These are phyloP conservation scores for Euphorbia celastroides DNA, from an alignment of 441 rosid species.

Conservation along the genomic window DNA sequence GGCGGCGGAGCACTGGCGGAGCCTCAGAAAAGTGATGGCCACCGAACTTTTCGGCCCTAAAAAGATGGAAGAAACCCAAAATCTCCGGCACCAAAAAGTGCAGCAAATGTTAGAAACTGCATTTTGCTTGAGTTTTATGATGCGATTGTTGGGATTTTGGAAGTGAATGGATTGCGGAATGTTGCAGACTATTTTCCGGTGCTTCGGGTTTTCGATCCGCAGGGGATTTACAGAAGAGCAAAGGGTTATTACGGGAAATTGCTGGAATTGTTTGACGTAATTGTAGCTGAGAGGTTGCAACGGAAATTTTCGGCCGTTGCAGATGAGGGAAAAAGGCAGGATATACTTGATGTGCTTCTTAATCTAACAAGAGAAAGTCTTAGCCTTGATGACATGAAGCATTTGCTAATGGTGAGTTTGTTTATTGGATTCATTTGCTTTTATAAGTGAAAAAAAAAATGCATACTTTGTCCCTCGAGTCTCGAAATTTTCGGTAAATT, in stretches of 20 bases:
- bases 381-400: conserved; percentile 1
- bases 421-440: neutral
- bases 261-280: neutral
- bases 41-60: neutral
- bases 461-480: no score
- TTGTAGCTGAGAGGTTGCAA: neutral
- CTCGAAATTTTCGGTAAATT: no score
- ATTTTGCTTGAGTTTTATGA: neutral
- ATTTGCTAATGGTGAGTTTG: neutral
- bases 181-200: conserved; percentile 6
- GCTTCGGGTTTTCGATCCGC: neutral
- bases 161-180: neutral
- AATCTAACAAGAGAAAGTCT: neutral
- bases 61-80: neutral
- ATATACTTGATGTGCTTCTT: conserved; percentile 3
- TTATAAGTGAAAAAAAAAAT: no score
- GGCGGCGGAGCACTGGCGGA: neutral
- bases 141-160: neutral
- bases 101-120: neutral
- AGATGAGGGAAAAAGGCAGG: neutral
- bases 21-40: conserved; percentile 1
- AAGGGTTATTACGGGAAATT: neutral
- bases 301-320: neutral
- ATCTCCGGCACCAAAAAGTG: neutral
- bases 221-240: neutral